Evolutionary conservation across 306 rosid genomes (phyloP).

Genomic region (Quercus wislizeni): DNA sequence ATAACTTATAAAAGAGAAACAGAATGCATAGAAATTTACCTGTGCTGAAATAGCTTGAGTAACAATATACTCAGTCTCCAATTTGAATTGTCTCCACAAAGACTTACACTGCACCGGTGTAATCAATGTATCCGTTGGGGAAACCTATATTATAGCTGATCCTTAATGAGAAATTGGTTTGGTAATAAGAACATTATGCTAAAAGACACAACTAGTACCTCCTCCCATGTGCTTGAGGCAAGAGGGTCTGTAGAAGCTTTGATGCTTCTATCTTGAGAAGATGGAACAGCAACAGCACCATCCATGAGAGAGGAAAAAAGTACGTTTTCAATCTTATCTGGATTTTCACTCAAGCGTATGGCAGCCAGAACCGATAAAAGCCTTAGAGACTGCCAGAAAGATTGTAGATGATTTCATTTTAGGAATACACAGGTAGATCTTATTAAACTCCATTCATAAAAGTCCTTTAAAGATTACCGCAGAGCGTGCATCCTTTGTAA

Average conservation of each 20-base stretch:
- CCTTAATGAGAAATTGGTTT: constrained; percentile 13
- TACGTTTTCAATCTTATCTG: constrained; percentile 58
- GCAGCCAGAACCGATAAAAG: constrained; percentile 79
- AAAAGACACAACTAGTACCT: constrained; percentile 55
- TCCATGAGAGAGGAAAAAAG: constrained; percentile 57
- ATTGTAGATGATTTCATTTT: constrained; percentile 22
- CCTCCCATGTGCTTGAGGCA: constrained; percentile 89
- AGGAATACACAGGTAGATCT: neutral
- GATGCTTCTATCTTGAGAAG: constrained; percentile 40
- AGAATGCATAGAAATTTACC: constrained; percentile 34
- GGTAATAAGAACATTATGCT: constrained; percentile 5
- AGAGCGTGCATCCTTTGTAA: constrained; percentile 69
- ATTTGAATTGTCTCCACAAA: constrained; percentile 85
- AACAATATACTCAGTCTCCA: constrained; percentile 74
- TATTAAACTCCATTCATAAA: neutral
- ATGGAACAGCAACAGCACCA: constrained; percentile 38
- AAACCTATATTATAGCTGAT: constrained; percentile 45
- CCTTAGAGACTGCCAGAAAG: constrained; percentile 62
- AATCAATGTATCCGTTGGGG: constrained; percentile 55
- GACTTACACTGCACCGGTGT: constrained; percentile 86
- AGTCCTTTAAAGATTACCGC: constrained; percentile 41
- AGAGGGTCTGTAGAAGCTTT: constrained; percentile 56
- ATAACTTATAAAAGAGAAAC: neutral
- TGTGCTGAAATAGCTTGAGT: constrained; percentile 89
- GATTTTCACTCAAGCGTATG: constrained; percentile 75